phyloP scores from a whole-genome alignment of 768 basidiomycete species.

The Boletus patriciae region DNA sequence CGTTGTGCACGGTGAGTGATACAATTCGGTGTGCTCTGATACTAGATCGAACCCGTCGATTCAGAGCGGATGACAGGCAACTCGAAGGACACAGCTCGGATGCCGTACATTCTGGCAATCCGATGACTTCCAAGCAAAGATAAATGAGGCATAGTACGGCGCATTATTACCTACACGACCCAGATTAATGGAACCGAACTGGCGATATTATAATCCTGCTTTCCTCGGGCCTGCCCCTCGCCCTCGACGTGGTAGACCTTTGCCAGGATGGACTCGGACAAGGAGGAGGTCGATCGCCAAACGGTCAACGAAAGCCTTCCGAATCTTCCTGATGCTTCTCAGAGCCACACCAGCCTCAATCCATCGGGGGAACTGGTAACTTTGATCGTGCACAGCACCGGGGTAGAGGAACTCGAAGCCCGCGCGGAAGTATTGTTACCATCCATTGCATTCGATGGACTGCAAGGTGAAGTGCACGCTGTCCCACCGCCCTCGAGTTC shows the following conservation, averaged over 20 bases:
- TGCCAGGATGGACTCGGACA: slow-evolving; percentile 6
- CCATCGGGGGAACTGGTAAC: not conserved
- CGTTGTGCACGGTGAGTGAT: not conserved
- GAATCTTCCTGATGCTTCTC: not conserved
- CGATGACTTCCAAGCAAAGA: not conserved
- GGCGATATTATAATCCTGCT: slow-evolving; percentile 2
- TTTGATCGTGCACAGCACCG: not conserved
- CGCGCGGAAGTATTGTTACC: not conserved
- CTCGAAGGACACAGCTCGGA: not conserved
- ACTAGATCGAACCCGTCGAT: not conserved
- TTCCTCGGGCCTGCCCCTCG: not conserved
- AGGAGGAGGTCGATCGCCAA: not conserved
- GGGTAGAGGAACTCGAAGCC: not conserved
- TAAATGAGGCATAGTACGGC: not conserved
- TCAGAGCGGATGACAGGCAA: not conserved
- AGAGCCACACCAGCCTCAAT: not conserved
- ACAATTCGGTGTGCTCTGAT: not conserved
- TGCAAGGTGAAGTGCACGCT: not conserved
- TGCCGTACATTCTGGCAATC: slow-evolving; percentile 16
- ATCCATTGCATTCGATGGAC: not conserved
- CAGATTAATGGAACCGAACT: slow-evolving; percentile 8
- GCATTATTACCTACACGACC: slow-evolving; percentile 6
- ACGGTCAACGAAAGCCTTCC: not conserved
- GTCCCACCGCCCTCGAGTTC: not conserved
- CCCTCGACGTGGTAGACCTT: not conserved